These are phyloP conservation scores for Tetradesmus lagerheimii DNA, from an alignment of 139 green algal species.

Conservation along the genomic window DNA sequence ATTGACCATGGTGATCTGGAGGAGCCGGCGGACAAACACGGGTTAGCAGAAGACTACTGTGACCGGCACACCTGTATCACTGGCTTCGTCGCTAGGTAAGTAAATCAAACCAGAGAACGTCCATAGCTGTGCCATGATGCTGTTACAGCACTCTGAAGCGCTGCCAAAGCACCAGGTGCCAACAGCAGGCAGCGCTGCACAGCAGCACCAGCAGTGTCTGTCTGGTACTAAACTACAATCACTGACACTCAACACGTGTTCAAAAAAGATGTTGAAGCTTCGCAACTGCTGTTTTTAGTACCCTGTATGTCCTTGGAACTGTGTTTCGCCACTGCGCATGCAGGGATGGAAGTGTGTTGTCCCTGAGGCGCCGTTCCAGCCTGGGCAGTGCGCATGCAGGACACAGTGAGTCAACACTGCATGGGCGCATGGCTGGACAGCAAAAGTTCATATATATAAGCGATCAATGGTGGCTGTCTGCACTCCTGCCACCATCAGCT, in stretches of 20 bases:
- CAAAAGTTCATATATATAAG: neutral
- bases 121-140: too few species aligned
- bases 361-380: neutral
- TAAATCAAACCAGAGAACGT: too few species aligned
- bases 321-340: neutral
- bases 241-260: too few species aligned
- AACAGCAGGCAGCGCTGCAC: neutral
- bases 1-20: neutral
- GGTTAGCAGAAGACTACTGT: neutral
- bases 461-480: neutral
- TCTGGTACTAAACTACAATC: too few species aligned
- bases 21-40: neutral
- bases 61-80: neutral
- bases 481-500: neutral
- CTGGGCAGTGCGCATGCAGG: neutral
- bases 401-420: neutral
- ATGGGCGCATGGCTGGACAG: neutral
- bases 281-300: too few species aligned
- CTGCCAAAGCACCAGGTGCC: neutral
- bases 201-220: neutral
- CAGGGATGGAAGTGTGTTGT: neutral
- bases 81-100: neutral
- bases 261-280: too few species aligned
- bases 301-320: too few species aligned
- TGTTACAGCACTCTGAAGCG: too few species aligned